A percentile compares a stretch with the other conserved stretches of the same genome.
These are phyloP conservation scores for Trypanosomatidae sp. DNA, from an alignment of 208 protist species.

Conservation along the genomic window DNA sequence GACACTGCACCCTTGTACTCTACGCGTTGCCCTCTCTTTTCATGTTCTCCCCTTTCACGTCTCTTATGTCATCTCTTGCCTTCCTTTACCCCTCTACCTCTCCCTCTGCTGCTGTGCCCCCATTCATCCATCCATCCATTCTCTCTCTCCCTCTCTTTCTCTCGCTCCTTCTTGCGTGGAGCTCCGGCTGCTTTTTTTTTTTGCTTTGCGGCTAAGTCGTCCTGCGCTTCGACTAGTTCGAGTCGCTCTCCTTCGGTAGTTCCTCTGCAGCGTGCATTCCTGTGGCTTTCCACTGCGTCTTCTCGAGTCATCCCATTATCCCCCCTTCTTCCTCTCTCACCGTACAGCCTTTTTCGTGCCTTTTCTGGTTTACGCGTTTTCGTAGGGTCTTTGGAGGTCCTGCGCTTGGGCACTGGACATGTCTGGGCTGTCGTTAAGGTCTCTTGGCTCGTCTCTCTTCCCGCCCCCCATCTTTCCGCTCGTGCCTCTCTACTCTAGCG, in stretches of 20 bases:
- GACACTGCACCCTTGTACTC: too few relatives aligned
- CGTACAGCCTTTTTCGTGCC: neutral
- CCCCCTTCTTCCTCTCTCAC: neutral
- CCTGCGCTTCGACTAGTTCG: neutral
- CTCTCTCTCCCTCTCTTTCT: neutral
- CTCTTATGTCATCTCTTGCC: neutral
- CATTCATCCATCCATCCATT: neutral
- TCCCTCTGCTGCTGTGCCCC: neutral
- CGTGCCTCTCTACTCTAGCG: neutral
- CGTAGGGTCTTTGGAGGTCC: neutral
- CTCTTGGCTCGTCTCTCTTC: constrained; percentile 1
- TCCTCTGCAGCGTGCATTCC: neutral
- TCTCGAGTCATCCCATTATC: constrained; percentile 1
- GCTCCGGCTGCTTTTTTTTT: too few relatives aligned
- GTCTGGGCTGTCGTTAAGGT: neutral
- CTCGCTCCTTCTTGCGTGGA: neutral
- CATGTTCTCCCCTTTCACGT: neutral
- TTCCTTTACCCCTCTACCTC: neutral
- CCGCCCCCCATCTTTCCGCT: neutral
- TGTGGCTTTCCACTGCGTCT: neutral
- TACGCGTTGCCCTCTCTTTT: too few relatives aligned
- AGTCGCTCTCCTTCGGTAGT: neutral
- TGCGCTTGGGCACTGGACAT: neutral
- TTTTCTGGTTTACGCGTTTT: neutral
- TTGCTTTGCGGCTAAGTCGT: neutral